Conservation (phyloP, 768 basidiomycete species). For the Rhodotorula toruloides region DNA sequence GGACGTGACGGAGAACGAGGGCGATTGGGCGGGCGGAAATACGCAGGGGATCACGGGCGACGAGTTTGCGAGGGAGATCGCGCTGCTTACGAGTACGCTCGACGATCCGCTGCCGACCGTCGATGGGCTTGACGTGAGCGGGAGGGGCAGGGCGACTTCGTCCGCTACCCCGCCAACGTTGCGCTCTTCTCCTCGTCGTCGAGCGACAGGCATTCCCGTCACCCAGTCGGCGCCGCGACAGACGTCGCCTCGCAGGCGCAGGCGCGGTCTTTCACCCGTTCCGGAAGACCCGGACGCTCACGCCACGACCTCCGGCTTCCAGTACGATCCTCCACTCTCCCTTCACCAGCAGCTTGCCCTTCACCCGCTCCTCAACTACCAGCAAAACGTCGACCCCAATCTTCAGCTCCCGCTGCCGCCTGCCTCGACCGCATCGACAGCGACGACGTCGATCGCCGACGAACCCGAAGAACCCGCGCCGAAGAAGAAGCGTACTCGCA, state of each 20-base stretch:
- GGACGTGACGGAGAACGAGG: background rate
- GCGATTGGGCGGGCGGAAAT: background rate
- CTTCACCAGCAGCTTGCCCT: background rate
- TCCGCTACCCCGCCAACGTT: background rate
- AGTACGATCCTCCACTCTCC: background rate
- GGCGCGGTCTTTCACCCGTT: background rate
- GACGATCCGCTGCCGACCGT: background rate
- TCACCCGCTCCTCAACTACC: background rate
- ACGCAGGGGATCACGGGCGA: slow-evolving; percentile 6
- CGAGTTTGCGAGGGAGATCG: slow-evolving; percentile 17
- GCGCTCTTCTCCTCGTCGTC: background rate
- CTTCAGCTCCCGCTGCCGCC: background rate
- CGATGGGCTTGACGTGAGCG: background rate
- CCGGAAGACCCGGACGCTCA: background rate
- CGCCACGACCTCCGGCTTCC: background rate
- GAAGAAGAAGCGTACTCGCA: background rate
- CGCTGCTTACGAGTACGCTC: background rate
- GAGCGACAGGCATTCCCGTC: background rate
- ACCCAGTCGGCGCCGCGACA: background rate
- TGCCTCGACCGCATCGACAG: background rate
- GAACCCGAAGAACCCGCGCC: background rate
- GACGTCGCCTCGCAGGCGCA: background rate
- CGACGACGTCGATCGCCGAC: background rate
- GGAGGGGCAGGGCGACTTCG: background rate
- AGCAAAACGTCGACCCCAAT: background rate